Evolutionary conservation across 1,284 basidiomycete species (phyloP).

Genomic region (Entoloma clypeatum): DNA sequence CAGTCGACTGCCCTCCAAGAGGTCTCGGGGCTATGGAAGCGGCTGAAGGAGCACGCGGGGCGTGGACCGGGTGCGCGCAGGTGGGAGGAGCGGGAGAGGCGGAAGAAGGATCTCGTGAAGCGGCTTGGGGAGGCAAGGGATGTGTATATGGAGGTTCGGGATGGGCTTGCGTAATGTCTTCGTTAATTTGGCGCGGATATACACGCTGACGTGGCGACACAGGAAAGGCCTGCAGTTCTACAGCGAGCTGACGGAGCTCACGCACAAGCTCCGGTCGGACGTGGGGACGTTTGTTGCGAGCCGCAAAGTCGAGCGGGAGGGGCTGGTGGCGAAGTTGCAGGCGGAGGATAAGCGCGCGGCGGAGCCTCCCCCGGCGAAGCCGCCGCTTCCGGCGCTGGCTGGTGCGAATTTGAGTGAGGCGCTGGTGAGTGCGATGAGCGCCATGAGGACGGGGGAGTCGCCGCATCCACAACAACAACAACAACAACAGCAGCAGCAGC

Average conservation of each 20-base stretch:
- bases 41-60: slow-evolving; percentile 68
- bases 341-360: slow-evolving; percentile 58
- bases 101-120: slow-evolving; percentile 69
- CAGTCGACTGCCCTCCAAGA: slow-evolving; percentile 73
- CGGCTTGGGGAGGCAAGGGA: slow-evolving; percentile 76
- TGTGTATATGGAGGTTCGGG: slow-evolving; percentile 81
- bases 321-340: slow-evolving; percentile 67
- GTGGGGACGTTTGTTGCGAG: slow-evolving; percentile 60
- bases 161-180: slow-evolving; percentile 64
- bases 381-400: slow-evolving; percentile 44
- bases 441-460: neutral
- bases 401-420: slow-evolving; percentile 51
- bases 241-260: slow-evolving; percentile 71
- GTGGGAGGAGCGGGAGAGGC: slow-evolving; percentile 77
- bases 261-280: slow-evolving; percentile 56
- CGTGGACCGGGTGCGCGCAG: slow-evolving; percentile 69
- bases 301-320: slow-evolving; percentile 71
- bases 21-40: slow-evolving; percentile 66
- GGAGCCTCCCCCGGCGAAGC: slow-evolving; percentile 45
- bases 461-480: slow-evolving; percentile 17
- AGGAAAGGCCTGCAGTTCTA: slow-evolving; percentile 91
- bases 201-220: slow-evolving; percentile 10
- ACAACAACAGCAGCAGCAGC: slow-evolving; percentile 20
- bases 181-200: slow-evolving; percentile 5
- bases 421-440: slow-evolving; percentile 43